A percentile compares a stretch with the other conserved stretches of the same genome.
Conservation (phyloP, 192 early-diverging fungal genomes). For the Umbelopsis sp. region DNA sequence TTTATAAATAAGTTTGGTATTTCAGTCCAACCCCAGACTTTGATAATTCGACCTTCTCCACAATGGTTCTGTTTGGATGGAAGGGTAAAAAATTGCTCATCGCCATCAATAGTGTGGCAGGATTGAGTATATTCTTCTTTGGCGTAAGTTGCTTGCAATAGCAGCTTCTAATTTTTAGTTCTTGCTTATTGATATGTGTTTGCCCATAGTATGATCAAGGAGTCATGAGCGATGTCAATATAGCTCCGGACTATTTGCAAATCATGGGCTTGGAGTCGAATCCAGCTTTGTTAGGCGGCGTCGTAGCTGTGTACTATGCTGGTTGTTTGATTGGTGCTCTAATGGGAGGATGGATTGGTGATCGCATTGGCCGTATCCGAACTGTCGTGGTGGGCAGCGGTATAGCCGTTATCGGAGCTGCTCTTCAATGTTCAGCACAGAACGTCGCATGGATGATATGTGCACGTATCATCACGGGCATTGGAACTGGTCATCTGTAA, state of each 20-base stretch:
- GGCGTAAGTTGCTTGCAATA: conserved; percentile 10
- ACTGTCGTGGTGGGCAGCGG: conserved; percentile 27
- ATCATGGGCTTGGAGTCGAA: conserved; percentile 31
- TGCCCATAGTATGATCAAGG: conserved; percentile 35
- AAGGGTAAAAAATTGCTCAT: conserved; percentile 20
- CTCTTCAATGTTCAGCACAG: conserved; percentile 34
- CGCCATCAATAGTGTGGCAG: conserved; percentile 33
- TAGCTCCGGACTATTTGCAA: conserved; percentile 25
- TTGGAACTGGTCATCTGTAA: conserved; percentile 37
- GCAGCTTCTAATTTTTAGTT: background rate
- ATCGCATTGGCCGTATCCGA: conserved; percentile 34
- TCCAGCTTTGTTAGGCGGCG: conserved; percentile 29
- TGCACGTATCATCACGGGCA: conserved; percentile 32
- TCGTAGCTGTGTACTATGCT: conserved; percentile 34
- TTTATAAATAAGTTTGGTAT: conserved; percentile 1
- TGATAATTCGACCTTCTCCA: background rate
- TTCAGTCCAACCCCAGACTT: background rate
- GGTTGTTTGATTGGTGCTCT: conserved; percentile 36
- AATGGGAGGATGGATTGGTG: conserved; percentile 39
- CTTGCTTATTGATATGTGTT: background rate
- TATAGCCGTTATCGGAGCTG: conserved; percentile 31
- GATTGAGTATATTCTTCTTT: conserved; percentile 39
- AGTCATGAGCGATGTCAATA: conserved; percentile 35
- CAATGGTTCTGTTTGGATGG: conserved; percentile 14
- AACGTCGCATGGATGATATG: conserved; percentile 37